phyloP scores from a whole-genome alignment of 1,284 basidiomycete genomes.

The Jaminaea rosea region DNA sequence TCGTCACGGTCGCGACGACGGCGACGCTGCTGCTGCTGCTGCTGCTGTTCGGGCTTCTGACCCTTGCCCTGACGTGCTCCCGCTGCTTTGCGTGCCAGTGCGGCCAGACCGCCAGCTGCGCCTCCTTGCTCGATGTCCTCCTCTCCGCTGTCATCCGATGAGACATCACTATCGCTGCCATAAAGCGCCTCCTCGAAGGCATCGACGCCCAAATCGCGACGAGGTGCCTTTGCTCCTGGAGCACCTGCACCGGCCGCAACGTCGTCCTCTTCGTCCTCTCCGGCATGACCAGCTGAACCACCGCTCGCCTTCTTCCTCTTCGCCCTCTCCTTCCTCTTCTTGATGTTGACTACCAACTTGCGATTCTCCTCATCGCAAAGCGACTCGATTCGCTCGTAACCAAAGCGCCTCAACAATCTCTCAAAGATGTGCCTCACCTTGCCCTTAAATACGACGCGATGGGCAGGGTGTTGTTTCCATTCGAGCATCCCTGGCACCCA shows the following conservation, averaged over 20 bases:
- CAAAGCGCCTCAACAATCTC: slow-evolving; percentile 83
- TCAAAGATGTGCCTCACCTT: slow-evolving; percentile 97
- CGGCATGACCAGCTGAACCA: too few species aligned
- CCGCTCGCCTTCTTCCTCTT: slow-evolving; percentile 53
- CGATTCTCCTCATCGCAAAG: slow-evolving; percentile 61
- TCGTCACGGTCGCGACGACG: slow-evolving; percentile 15
- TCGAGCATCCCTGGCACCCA: slow-evolving; percentile 76
- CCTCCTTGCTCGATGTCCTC: too few species aligned
- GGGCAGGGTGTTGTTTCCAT: slow-evolving; percentile 90
- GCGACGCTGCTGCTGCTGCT: slow-evolving; percentile 17
- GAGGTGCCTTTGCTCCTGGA: too few species aligned
- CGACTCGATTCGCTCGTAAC: slow-evolving; percentile 66
- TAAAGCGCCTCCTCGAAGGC: slow-evolving; percentile 46
- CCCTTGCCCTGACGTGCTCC: slow-evolving; percentile 21
- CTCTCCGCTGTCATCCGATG: slow-evolving; percentile 25
- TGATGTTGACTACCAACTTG: slow-evolving; percentile 76
- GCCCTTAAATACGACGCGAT: slow-evolving; percentile 97
- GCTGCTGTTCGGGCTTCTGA: slow-evolving; percentile 4
- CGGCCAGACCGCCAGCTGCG: slow-evolving; percentile 13
- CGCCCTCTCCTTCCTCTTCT: slow-evolving; percentile 81
- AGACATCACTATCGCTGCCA: slow-evolving; percentile 37
- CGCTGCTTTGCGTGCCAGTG: not conserved
- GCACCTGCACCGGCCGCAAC: slow-evolving; percentile 3
- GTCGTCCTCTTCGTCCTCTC: slow-evolving; percentile 11
- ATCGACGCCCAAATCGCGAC: slow-evolving; percentile 13